Evolutionary conservation across 805 yeast genomes (phyloP).

Genomic region (Candida coleopterorum): DNA sequence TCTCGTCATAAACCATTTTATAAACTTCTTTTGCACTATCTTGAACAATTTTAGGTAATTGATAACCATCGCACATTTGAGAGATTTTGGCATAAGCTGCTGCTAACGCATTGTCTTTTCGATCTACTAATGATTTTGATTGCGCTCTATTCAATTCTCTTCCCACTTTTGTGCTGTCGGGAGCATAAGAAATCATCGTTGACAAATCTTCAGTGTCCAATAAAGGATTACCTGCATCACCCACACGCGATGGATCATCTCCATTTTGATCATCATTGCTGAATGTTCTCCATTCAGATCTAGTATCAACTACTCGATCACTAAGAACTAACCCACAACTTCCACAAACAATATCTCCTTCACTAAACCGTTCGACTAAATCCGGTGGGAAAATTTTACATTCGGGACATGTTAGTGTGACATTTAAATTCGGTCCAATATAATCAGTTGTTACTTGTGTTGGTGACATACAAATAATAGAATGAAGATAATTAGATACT

Average conservation of each 20-base stretch:
- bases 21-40: slow-evolving; percentile 98
- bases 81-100: slow-evolving; percentile 88
- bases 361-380: slow-evolving; percentile 88
- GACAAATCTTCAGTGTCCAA: slow-evolving; percentile 88
- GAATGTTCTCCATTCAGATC: slow-evolving; percentile 98
- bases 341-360: slow-evolving; percentile 98
- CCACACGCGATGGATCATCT: slow-evolving; percentile 98
- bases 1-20: slow-evolving; percentile 84
- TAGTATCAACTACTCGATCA: slow-evolving; percentile 86
- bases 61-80: slow-evolving; percentile 96
- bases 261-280: slow-evolving; percentile 97
- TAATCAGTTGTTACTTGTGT: slow-evolving; percentile 1
- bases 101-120: slow-evolving; percentile 80
- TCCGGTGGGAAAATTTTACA: slow-evolving; percentile 96
- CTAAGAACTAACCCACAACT: slow-evolving; percentile 92
- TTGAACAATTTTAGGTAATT: slow-evolving; percentile 89
- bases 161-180: slow-evolving; percentile 82
- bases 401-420: slow-evolving; percentile 90
- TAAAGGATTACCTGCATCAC: slow-evolving; percentile 92
- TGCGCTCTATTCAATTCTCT: slow-evolving; percentile 89
- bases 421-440: slow-evolving; percentile 76
- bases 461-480: slow-evolving; percentile 7
- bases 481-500: not conserved
- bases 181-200: slow-evolving; percentile 84
- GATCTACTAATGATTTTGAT: slow-evolving; percentile 77